These are phyloP conservation scores for Lotmaria passim DNA, from an alignment of 208 protist genomes.

Conservation along the genomic window DNA sequence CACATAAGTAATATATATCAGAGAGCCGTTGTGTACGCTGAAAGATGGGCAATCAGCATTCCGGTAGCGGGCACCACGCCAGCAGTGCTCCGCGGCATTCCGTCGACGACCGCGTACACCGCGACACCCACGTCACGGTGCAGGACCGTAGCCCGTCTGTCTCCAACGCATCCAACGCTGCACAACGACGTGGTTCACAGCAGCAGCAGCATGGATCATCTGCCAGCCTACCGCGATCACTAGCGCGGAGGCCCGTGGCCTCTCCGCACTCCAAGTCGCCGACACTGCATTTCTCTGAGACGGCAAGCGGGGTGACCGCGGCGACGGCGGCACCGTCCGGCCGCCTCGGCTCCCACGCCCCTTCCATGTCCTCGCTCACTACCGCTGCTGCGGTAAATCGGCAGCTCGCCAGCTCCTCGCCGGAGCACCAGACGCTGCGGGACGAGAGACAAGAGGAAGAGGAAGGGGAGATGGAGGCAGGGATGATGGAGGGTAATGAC, in stretches of 20 bases:
- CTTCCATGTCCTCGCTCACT: neutral
- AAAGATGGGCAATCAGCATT: slow-evolving; percentile 14
- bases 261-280: neutral
- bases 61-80: neutral
- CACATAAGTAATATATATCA: neutral
- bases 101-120: neutral
- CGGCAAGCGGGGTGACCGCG: slow-evolving; percentile 5
- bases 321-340: neutral
- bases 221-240: neutral
- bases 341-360: neutral
- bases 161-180: neutral
- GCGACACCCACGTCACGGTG: neutral
- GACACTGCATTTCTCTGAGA: neutral
- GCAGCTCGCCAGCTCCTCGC: neutral
- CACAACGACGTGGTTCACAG: neutral
- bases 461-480: neutral
- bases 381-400: neutral
- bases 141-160: neutral
- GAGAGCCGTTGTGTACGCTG: too few species aligned
- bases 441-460: neutral
- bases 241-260: neutral
- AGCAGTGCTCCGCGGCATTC: neutral
- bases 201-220: neutral
- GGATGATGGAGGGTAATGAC: neutral
- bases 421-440: slow-evolving; percentile 1